Evolutionary conservation across 2,329 filamentous ascomycete genomes (phyloP), one percentile per base, ranked within the genome.

Genomic region (Xylaria sp.): DNA sequence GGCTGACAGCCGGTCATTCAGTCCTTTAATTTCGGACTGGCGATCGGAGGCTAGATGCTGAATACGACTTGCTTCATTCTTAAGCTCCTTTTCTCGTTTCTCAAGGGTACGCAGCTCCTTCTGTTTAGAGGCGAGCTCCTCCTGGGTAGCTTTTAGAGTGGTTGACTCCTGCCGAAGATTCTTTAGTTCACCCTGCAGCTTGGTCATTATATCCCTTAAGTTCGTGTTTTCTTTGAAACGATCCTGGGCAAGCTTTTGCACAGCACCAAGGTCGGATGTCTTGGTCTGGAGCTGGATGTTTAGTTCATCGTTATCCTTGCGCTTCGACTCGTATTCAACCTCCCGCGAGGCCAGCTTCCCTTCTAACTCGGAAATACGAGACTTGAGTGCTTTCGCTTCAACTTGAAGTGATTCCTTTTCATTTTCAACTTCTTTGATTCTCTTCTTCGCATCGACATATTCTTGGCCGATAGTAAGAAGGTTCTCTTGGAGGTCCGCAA

Each of bases 161-260:
- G 86, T 85, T 29, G 91, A 88, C 69, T 98, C 93, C 49, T 89
- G 87, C 7, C 92, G 87, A 19, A 98, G 81, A 44, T 81, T 88
- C 73, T 89, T 90, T 23, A 98, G 80, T 76, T 99, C 94, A 0
- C 92, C 90, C 71, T 97, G 93, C 0, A 90, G 85, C 74, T 95
- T 96, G 67, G 93, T 89, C 29, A 97, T 77, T 2, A 93, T 82
- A 63, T 94, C 90, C 19, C 89, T 85, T 46, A 97, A 80, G 27
- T 96, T 91, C 0, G 88, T 89, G 1, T 97, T 80, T 62, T 98
- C 93, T 75, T 93, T 96, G 80, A 93, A 98, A 29, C 95, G 85
- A 15, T 86, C 90, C 63, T 96, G 89, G 0, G 95, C 92, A 11
- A 98, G 84, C 75, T 96, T 88, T 73, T 97, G 89, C 0, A 93